A percentile compares a stretch with the other conserved stretches of the same genome.
phyloP scores from a whole-genome alignment of 345 rosid species.

The Punica granatum region DNA sequence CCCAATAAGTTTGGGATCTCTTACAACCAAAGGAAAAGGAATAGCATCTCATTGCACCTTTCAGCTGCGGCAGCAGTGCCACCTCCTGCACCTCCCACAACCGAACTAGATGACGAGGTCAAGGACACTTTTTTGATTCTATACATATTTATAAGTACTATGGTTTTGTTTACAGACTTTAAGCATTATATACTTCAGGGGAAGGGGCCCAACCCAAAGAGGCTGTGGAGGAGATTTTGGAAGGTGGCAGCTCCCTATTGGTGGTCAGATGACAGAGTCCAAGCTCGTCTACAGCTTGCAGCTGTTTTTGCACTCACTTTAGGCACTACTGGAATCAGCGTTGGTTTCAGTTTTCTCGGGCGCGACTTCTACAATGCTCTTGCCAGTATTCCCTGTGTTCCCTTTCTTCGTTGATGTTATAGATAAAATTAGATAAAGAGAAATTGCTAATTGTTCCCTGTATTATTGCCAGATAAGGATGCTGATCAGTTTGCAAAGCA shows the following conservation, averaged over 20 bases:
- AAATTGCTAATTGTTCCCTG: constrained; percentile 5
- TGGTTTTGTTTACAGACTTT: not conserved
- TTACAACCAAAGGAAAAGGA: not conserved
- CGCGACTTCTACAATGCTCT: constrained; percentile 97
- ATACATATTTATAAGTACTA: not conserved
- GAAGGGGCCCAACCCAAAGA: not conserved
- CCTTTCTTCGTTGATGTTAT: not conserved
- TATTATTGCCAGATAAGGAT: constrained; percentile 58
- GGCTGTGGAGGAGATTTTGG: constrained; percentile 58
- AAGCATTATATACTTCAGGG: not conserved
- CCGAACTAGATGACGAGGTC: not conserved
- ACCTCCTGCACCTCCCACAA: constrained; percentile 2
- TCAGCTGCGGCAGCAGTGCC: not conserved
- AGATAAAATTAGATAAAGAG: not conserved
- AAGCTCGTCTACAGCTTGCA: constrained; percentile 76
- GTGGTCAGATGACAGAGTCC: constrained; percentile 71
- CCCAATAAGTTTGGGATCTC: not conserved
- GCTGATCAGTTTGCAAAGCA: constrained; percentile 87
- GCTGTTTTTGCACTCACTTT: constrained; percentile 83
- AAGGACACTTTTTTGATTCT: not conserved
- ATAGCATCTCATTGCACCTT: not conserved
- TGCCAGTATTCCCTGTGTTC: constrained; percentile 38
- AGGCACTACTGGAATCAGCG: constrained; percentile 89
- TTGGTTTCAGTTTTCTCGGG: constrained; percentile 93
- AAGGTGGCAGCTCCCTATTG: constrained; percentile 93